phyloP scores from a whole-genome alignment of 2,329 filamentous ascomycete species.

The Rhinocladiella mackenziei region DNA sequence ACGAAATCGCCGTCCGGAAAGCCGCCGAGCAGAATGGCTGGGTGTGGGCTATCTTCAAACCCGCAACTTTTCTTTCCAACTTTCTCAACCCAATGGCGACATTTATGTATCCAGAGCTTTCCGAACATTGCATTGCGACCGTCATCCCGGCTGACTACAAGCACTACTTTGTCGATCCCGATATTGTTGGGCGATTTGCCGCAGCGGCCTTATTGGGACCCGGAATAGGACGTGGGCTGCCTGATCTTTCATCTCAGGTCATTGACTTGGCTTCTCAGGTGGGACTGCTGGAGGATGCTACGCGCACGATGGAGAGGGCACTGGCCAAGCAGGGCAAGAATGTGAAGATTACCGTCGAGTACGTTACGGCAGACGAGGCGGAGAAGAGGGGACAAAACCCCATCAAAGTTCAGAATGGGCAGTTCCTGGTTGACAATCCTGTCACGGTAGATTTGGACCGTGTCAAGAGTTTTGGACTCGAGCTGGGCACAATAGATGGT shows the following conservation, averaged over 20 bases:
- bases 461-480: slow-evolving; percentile 5
- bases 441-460: slow-evolving; percentile 4
- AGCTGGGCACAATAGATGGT: slow-evolving; percentile 6
- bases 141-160: slow-evolving; percentile 2
- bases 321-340: not conserved
- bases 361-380: slow-evolving; percentile 3
- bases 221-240: slow-evolving; percentile 1
- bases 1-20: slow-evolving; percentile 4
- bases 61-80: slow-evolving; percentile 9
- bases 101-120: slow-evolving; percentile 13
- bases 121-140: slow-evolving; percentile 4
- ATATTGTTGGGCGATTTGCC: slow-evolving; percentile 4
- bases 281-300: not conserved
- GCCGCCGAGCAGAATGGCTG: slow-evolving; percentile 4
- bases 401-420: slow-evolving; percentile 4
- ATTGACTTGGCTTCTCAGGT: slow-evolving; percentile 4
- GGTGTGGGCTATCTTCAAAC: slow-evolving; percentile 9
- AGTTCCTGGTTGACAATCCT: slow-evolving; percentile 10
- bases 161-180: slow-evolving; percentile 6
- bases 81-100: slow-evolving; percentile 5
- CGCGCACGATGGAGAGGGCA: slow-evolving; percentile 3
- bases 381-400: not conserved
- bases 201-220: not conserved
- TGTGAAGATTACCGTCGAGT: slow-evolving; percentile 2
- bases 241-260: not conserved